phyloP scores from a whole-genome alignment of 768 basidiomycete species.

The Boletellus emodensis region DNA sequence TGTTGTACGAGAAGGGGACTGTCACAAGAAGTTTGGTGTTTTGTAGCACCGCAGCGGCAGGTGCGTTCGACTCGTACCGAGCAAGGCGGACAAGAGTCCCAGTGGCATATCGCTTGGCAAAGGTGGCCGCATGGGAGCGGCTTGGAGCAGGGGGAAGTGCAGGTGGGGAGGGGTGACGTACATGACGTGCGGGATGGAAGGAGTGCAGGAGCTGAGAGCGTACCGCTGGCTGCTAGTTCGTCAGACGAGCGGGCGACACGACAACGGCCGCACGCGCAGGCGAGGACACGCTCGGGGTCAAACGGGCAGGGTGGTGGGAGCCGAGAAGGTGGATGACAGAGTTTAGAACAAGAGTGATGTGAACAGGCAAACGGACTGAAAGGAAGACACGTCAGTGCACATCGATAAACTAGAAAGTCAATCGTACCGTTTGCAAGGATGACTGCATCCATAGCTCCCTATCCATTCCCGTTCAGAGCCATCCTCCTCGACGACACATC shows the following conservation, averaged over 20 bases:
- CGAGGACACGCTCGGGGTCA: slow-evolving; percentile 61
- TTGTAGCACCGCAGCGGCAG: slow-evolving; percentile 83
- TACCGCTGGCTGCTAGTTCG: slow-evolving; percentile 10
- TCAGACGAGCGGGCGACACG: slow-evolving; percentile 36
- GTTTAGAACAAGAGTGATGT: slow-evolving; percentile 64
- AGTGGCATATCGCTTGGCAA: slow-evolving; percentile 71
- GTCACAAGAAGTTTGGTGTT: slow-evolving; percentile 47
- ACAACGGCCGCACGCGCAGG: slow-evolving; percentile 80
- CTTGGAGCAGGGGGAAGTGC: slow-evolving; percentile 63
- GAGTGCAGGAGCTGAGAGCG: background rate
- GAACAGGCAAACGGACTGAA: slow-evolving; percentile 70
- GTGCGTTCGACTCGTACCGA: slow-evolving; percentile 61
- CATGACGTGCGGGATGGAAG: slow-evolving; percentile 52
- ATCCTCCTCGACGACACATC: slow-evolving; percentile 26
- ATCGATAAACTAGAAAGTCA: background rate
- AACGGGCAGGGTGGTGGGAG: slow-evolving; percentile 62
- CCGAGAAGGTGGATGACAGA: slow-evolving; percentile 73
- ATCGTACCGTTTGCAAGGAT: slow-evolving; percentile 53
- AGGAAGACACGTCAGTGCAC: background rate
- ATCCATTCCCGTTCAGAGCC: slow-evolving; percentile 53
- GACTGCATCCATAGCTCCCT: slow-evolving; percentile 62
- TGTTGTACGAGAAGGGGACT: slow-evolving; percentile 12
- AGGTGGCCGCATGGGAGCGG: slow-evolving; percentile 68
- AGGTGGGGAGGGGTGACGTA: slow-evolving; percentile 77
- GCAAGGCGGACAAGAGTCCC: slow-evolving; percentile 79